Base-by-base conservation (phyloP, 2,329 filamentous ascomycete genomes). In the Botrytis paeoniae region DNA sequence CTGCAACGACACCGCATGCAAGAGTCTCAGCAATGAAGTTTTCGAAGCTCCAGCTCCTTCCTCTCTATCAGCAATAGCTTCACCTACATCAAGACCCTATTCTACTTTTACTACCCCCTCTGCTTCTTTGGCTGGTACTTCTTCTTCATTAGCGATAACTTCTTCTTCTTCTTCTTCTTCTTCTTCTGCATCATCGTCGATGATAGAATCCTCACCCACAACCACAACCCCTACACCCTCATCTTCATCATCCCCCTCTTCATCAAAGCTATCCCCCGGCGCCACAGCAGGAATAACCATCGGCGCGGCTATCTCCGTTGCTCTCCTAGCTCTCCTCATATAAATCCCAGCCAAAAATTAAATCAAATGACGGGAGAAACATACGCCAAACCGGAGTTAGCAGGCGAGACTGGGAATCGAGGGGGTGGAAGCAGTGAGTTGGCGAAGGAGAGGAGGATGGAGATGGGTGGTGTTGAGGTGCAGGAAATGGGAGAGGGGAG, bases 31-130 rank as follows among this genome's bases (percentile, higher is more conserved):
- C 20, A 48, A 54, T 22, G 20, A 71, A 39, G 20, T 41, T 18
- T 54, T 64, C 5, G 25, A 71, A 18, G 69, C 69, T 14, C 59
- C 69, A 6, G 43, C 32, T 37, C 69, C 69, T 16, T 71, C 69
- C 8, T 64, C 59, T 22, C 10, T 54, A 25, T 63, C 35, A 0
- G 59, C 32, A 10, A 54, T 71, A 29, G 59, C 59, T 29, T 48
- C 69, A 25, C 69, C 69, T 12, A 63, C 69, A 9, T 64, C 59
- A 6, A 48, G 59, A 41, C 43, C 41, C 7, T 71, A 71, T 37
- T 64, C 69, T 39, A 39, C 43, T 10, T 54, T 64, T 12, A 41
- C 29, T 5, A 41, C 25, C 3, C 29, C 35, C 18, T 69, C 48
- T 0, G 43, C 43, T 10, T 69, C 48, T 54, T 29, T 9, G 1